Conservation (phyloP, 352 stramenopile species). For the Pythium plurisporium region DNA sequence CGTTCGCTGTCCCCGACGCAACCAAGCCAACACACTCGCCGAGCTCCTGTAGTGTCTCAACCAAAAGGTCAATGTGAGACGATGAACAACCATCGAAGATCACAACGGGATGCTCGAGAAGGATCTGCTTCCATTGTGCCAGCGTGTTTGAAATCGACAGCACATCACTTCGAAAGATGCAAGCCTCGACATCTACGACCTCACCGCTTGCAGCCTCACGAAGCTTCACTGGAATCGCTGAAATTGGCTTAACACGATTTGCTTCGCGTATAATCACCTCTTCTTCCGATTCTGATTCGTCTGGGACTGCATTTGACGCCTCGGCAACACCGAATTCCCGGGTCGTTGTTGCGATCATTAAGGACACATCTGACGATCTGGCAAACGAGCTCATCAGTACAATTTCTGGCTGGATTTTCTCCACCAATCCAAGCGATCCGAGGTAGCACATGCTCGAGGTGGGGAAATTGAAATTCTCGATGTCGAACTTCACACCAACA, state of each 20-base stretch:
- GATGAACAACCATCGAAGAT: constrained; percentile 42
- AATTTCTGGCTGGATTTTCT: constrained; percentile 51
- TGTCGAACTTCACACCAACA: constrained; percentile 48
- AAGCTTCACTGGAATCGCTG: constrained; percentile 31
- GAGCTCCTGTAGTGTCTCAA: constrained; percentile 50
- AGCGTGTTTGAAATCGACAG: constrained; percentile 56
- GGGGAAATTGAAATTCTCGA: constrained; percentile 47
- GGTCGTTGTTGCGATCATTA: constrained; percentile 29
- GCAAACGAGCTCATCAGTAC: constrained; percentile 45
- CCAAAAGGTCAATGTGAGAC: constrained; percentile 39
- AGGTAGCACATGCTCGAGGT: constrained; percentile 56
- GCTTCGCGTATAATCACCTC: constrained; percentile 10
- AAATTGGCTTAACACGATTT: constrained; percentile 25
- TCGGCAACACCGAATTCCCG: constrained; percentile 10
- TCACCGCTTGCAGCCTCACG: constrained; percentile 35
- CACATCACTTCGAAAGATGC: constrained; percentile 32
- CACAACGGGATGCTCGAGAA: constrained; percentile 36
- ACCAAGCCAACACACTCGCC: constrained; percentile 46
- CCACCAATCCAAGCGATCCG: constrained; percentile 40
- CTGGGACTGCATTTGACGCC: background rate
- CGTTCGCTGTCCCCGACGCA: constrained; percentile 39
- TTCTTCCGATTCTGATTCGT: constrained; percentile 20
- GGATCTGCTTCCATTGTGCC: constrained; percentile 39
- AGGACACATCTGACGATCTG: constrained; percentile 30
- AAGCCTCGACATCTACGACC: constrained; percentile 29